Percentiles rank a stretch among this genome's conserved stretches.
Conservation (phyloP, 805 yeast genomes). For the Saccharomycopsis synnaedendra region DNA sequence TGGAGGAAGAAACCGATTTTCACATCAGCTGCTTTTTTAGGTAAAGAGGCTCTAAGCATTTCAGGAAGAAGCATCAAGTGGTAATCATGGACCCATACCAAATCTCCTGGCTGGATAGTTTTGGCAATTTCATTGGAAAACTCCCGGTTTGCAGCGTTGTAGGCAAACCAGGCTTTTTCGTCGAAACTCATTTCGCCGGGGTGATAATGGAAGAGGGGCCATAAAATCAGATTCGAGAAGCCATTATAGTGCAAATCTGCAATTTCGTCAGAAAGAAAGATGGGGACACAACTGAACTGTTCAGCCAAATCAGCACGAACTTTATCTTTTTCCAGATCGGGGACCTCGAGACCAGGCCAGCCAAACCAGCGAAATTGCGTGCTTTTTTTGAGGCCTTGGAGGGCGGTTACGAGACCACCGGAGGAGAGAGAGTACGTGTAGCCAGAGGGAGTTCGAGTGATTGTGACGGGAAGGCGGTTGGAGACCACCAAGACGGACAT, state of each 20-base stretch:
- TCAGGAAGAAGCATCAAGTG: slow-evolving; percentile 93
- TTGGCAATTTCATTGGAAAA: slow-evolving; percentile 69
- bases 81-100: slow-evolving; percentile 97
- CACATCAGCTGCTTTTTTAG: slow-evolving; percentile 38
- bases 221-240: slow-evolving; percentile 82
- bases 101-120: slow-evolving; percentile 67
- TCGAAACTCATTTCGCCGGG: slow-evolving; percentile 99
- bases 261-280: slow-evolving; percentile 74
- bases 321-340: slow-evolving; percentile 55
- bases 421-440: slow-evolving; percentile 88
- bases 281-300: slow-evolving; percentile 83
- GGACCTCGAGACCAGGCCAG: slow-evolving; percentile 92
- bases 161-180: slow-evolving; percentile 96
- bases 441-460: slow-evolving; percentile 50
- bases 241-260: slow-evolving; percentile 97
- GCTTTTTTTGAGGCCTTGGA: slow-evolving; percentile 78
- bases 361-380: slow-evolving; percentile 95
- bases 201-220: slow-evolving; percentile 98
- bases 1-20: slow-evolving; percentile 89
- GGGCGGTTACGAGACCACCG: slow-evolving; percentile 94
- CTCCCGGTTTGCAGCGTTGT: slow-evolving; percentile 78
- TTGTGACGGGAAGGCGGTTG: slow-evolving; percentile 91
- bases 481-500: slow-evolving; percentile 70
- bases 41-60: slow-evolving; percentile 59
- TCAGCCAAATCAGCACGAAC: slow-evolving; percentile 62